Conservation (phyloP, 192 early-diverging fungal genomes). For the Geranomyces variabilis region DNA sequence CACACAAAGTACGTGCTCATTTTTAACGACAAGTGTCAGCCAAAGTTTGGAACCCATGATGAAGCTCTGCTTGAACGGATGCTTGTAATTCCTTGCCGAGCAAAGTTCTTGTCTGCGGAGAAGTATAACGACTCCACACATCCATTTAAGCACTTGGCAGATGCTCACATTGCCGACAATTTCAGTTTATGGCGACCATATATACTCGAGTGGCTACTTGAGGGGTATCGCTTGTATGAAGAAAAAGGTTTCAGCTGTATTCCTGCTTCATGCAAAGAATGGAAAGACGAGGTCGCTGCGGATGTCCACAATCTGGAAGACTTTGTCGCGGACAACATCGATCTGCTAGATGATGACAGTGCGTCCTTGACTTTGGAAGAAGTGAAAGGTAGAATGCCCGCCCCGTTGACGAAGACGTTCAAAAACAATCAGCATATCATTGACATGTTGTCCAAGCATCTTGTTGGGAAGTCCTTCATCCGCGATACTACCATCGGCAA, state of each 20-base stretch:
- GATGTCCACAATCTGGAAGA: constrained; percentile 21
- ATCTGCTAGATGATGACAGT: constrained; percentile 7
- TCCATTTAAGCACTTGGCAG: constrained; percentile 18
- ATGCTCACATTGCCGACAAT: constrained; percentile 14
- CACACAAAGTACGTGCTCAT: constrained; percentile 14
- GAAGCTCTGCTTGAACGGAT: constrained; percentile 6
- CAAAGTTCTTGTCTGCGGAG: constrained; percentile 20
- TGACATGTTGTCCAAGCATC: background rate
- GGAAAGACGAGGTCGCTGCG: constrained; percentile 16
- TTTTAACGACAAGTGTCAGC: constrained; percentile 24
- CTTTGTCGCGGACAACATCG: constrained; percentile 20
- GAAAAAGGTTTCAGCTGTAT: constrained; percentile 9
- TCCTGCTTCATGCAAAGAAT: constrained; percentile 18
- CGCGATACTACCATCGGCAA: no score
- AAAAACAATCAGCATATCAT: constrained; percentile 24
- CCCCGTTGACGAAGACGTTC: background rate
- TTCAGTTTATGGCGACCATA: constrained; percentile 22
- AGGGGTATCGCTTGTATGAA: constrained; percentile 13
- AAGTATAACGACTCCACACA: background rate
- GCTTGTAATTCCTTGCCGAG: constrained; percentile 12
- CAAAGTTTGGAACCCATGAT: constrained; percentile 21
- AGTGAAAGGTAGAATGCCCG: constrained; percentile 16
- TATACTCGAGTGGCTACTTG: constrained; percentile 20
- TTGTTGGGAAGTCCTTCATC: no score
- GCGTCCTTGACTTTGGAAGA: background rate